Evolutionary conservation across 1,284 basidiomycete species (phyloP).

Genomic region (Melanopsichium pennsylvanicum): DNA sequence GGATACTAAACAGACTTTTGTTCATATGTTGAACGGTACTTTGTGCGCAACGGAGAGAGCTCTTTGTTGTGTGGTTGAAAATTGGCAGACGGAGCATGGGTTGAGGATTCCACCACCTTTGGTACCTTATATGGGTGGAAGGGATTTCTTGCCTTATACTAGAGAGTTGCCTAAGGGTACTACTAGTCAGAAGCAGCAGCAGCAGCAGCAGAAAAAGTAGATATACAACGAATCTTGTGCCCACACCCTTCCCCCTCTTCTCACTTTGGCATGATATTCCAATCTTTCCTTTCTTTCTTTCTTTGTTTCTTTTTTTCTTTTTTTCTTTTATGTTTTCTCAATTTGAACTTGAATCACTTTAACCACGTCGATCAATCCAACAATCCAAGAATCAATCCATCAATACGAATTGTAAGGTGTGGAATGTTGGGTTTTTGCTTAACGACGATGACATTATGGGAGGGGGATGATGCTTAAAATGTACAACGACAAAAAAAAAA

Average conservation of each 20-base stretch:
- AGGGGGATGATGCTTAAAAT: conserved; percentile 6
- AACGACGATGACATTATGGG: neutral
- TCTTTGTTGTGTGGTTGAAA: conserved; percentile 96
- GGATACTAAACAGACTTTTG: conserved; percentile 63
- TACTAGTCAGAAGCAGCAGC: conserved; percentile 71
- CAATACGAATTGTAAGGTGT: neutral
- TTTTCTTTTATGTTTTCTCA: too few species aligned
- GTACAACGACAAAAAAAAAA: conserved; percentile 21
- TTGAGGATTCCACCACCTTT: conserved; percentile 86
- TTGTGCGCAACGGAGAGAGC: conserved; percentile 96
- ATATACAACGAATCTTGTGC: too few species aligned
- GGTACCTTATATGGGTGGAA: conserved; percentile 93
- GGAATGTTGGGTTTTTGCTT: too few species aligned
- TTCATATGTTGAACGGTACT: conserved; percentile 74
- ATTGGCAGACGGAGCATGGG: conserved; percentile 96
- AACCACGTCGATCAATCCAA: too few species aligned
- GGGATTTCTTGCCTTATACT: conserved; percentile 88
- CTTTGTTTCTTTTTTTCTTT: too few species aligned
- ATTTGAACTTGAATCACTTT: too few species aligned
- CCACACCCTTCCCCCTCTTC: too few species aligned
- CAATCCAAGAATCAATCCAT: too few species aligned
- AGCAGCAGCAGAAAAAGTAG: conserved; percentile 73
- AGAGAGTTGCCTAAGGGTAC: conserved; percentile 79
- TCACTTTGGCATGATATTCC: too few species aligned
- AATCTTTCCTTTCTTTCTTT: too few species aligned